These are phyloP conservation scores for Aspergillus sp. DNA, from an alignment of 2,329 filamentous ascomycete genomes.

Conservation along the genomic window DNA sequence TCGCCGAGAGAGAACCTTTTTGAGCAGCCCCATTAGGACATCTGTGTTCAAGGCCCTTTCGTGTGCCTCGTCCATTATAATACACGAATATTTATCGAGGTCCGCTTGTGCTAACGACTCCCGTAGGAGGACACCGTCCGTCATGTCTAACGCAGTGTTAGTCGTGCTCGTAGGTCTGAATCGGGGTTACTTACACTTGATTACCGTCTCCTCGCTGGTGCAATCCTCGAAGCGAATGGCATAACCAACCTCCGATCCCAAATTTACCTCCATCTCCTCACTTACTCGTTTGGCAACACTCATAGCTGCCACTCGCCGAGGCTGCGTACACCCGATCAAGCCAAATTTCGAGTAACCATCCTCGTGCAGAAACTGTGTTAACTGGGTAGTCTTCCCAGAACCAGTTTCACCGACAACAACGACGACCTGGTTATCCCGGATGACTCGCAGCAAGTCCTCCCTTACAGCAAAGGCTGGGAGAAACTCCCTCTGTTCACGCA, in stretches of 20 bases:
- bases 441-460: conserved; percentile 82
- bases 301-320: conserved; percentile 94
- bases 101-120: conserved; percentile 90
- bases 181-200: conserved; percentile 57
- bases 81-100: conserved; percentile 90
- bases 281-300: conserved; percentile 96
- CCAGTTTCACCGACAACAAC: conserved; percentile 97
- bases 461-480: conserved; percentile 92
- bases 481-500: conserved; percentile 85
- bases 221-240: conserved; percentile 98
- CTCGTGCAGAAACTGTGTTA: conserved; percentile 92
- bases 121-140: conserved; percentile 85
- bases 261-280: conserved; percentile 92
- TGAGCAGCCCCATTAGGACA: conserved; percentile 93
- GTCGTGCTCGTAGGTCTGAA: conserved; percentile 1
- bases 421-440: conserved; percentile 92
- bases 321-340: conserved; percentile 94
- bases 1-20: conserved; percentile 84
- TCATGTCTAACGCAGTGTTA: conserved; percentile 58
- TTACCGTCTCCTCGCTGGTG: conserved; percentile 86
- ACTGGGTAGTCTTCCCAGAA: conserved; percentile 92
- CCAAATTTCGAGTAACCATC: conserved; percentile 83
- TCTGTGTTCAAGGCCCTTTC: conserved; percentile 94
- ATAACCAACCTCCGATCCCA: conserved; percentile 85
- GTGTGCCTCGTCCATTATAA: conserved; percentile 99